Conservation (phyloP, 1,139 yeast genomes). For the Debaryomyces subglobosus region DNA sequence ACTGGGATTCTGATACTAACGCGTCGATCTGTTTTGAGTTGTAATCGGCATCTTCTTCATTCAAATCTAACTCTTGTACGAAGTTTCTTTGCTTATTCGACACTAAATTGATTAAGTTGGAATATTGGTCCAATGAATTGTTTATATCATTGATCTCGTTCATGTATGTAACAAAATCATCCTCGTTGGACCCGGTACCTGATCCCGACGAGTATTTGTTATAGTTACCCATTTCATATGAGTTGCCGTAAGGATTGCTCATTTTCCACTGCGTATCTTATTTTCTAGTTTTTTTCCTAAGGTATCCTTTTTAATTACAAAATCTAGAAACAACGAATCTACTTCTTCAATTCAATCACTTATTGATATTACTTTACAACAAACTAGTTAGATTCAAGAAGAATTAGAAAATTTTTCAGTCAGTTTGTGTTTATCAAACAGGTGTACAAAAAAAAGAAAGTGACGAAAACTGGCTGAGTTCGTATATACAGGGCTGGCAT, state of each 20-base stretch:
- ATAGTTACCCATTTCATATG: constrained; percentile 40
- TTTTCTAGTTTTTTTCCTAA: background rate
- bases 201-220: constrained; percentile 27
- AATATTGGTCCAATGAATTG: constrained; percentile 78
- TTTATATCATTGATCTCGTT: constrained; percentile 82
- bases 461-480: constrained; percentile 10
- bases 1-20: constrained; percentile 76
- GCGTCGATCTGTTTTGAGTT: constrained; percentile 77
- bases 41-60: constrained; percentile 74
- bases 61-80: constrained; percentile 73
- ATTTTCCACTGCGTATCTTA: constrained; percentile 14
- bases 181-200: constrained; percentile 29
- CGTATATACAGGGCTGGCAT: constrained; percentile 5
- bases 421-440: constrained; percentile 6
- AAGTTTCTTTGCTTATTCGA: constrained; percentile 82
- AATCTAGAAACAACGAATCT: background rate
- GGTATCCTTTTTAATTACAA: background rate
- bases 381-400: background rate
- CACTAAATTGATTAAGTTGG: constrained; percentile 72
- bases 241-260: constrained; percentile 34
- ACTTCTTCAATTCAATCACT: background rate
- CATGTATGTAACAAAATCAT: constrained; percentile 79
- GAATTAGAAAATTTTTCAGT: constrained; percentile 1
- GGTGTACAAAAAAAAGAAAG: constrained; percentile 6
- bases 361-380: background rate